These are phyloP conservation scores for Penicillium sp. DNA, from an alignment of 2,329 filamentous ascomycete genomes.

Conservation along the genomic window DNA sequence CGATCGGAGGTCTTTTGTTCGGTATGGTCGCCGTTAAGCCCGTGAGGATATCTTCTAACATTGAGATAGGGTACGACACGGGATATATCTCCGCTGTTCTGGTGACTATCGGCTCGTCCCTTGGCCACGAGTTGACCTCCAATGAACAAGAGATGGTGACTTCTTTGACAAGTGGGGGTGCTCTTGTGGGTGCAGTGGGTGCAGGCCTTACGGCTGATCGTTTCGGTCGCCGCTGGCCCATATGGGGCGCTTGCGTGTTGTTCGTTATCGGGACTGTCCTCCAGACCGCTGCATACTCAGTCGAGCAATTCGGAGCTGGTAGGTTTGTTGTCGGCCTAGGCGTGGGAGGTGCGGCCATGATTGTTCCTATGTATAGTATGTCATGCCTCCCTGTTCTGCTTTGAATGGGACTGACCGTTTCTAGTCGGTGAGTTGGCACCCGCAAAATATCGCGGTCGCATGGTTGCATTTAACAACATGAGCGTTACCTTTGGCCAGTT, in stretches of 20 bases:
- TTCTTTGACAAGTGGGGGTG: constrained; percentile 45
- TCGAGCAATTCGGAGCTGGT: constrained; percentile 53
- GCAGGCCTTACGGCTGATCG: constrained; percentile 43
- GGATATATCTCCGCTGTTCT: constrained; percentile 25
- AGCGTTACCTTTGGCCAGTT: constrained; percentile 51
- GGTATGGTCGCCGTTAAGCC: background rate
- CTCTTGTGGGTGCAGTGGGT: constrained; percentile 51
- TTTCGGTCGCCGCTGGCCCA: constrained; percentile 22
- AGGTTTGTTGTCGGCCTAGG: constrained; percentile 57
- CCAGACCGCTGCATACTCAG: constrained; percentile 42
- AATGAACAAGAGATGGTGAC: constrained; percentile 27
- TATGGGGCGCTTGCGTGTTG: constrained; percentile 45
- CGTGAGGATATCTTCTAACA: background rate
- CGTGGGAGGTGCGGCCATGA: constrained; percentile 56
- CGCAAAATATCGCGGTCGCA: constrained; percentile 26
- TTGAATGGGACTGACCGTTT: background rate
- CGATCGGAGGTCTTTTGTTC: constrained; percentile 22
- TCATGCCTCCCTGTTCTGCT: no score
- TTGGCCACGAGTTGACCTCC: constrained; percentile 20
- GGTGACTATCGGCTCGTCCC: constrained; percentile 19
- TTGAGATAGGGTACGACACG: constrained; percentile 21
- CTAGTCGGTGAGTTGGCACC: constrained; percentile 28
- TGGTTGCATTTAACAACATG: constrained; percentile 35
- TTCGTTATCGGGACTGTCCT: constrained; percentile 48
- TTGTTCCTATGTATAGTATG: constrained; percentile 43